phyloP scores from a whole-genome alignment of 768 basidiomycete genomes.

The Boletus subcaerulescens region DNA sequence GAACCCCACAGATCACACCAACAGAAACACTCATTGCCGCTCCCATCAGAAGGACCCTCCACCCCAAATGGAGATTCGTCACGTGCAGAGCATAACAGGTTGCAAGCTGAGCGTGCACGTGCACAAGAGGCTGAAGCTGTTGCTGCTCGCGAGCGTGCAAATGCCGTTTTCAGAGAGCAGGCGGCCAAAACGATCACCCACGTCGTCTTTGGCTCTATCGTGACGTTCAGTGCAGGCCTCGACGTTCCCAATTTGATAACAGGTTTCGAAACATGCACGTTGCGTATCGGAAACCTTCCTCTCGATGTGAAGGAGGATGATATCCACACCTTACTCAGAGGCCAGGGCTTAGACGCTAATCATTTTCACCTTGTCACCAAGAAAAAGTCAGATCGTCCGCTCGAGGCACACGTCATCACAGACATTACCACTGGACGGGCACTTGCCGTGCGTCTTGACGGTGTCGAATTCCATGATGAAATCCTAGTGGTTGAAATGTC shows the following conservation, averaged over 20 bases:
- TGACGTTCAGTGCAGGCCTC: constrained; percentile 50
- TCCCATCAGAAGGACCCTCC: not conserved
- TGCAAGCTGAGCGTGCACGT: not conserved
- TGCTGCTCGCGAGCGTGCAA: constrained; percentile 12
- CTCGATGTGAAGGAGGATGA: constrained; percentile 37
- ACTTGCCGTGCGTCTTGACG: constrained; percentile 45
- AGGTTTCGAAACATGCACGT: constrained; percentile 51
- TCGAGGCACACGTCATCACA: constrained; percentile 44
- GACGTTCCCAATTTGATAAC: constrained; percentile 42
- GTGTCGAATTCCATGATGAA: constrained; percentile 45
- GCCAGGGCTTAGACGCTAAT: constrained; percentile 39
- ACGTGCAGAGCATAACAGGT: not conserved
- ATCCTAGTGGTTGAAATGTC: constrained; percentile 41
- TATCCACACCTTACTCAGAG: constrained; percentile 40
- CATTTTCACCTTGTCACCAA: constrained; percentile 36
- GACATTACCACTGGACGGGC: constrained; percentile 40
- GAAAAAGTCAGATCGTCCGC: constrained; percentile 24
- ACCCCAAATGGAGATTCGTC: not conserved
- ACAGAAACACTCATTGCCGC: not conserved
- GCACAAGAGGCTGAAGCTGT: constrained; percentile 14
- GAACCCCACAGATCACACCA: not conserved
- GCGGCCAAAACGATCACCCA: constrained; percentile 42
- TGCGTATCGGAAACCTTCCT: constrained; percentile 48
- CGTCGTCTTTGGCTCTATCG: constrained; percentile 45
- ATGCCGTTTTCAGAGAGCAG: constrained; percentile 31